Evolutionary conservation across 768 basidiomycete genomes (phyloP).

Genomic region (Hypholoma fasciculare): DNA sequence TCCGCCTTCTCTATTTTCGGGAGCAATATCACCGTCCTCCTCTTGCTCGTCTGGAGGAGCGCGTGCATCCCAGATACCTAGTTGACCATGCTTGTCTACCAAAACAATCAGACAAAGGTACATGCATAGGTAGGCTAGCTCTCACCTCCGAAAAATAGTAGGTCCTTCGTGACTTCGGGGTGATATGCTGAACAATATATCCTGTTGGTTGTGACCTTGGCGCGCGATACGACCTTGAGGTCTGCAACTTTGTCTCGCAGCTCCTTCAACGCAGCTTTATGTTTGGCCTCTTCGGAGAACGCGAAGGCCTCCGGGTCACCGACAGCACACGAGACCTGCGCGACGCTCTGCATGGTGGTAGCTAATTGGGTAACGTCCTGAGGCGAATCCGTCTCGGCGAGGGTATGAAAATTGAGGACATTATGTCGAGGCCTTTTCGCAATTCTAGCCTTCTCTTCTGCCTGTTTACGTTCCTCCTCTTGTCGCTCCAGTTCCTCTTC

Average conservation of each 20-base stretch:
- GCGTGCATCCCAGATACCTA: constrained; percentile 87
- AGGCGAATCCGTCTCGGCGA: constrained; percentile 52
- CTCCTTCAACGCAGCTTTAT: constrained; percentile 48
- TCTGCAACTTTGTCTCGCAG: constrained; percentile 54
- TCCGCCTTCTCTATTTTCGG: constrained; percentile 57
- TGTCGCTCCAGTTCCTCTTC: constrained; percentile 56
- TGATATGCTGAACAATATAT: constrained; percentile 82
- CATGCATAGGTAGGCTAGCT: background rate
- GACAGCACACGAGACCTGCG: constrained; percentile 36
- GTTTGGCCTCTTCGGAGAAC: constrained; percentile 46
- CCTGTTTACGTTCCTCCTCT: constrained; percentile 53
- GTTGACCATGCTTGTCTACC: constrained; percentile 77
- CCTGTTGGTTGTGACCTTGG: constrained; percentile 76
- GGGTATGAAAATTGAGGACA: constrained; percentile 57
- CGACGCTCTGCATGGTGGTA: constrained; percentile 39
- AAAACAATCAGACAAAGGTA: background rate
- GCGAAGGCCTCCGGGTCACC: constrained; percentile 53
- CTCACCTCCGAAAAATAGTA: constrained; percentile 85
- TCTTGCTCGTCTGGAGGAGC: constrained; percentile 69
- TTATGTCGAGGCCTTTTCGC: constrained; percentile 71
- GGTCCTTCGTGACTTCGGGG: constrained; percentile 75
- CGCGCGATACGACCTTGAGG: constrained; percentile 70
- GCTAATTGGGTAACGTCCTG: constrained; percentile 49
- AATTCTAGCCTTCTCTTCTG: constrained; percentile 59
- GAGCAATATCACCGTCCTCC: constrained; percentile 55